These are phyloP conservation scores for Russula emetica DNA, from an alignment of 768 basidiomycete genomes.

Conservation along the genomic window DNA sequence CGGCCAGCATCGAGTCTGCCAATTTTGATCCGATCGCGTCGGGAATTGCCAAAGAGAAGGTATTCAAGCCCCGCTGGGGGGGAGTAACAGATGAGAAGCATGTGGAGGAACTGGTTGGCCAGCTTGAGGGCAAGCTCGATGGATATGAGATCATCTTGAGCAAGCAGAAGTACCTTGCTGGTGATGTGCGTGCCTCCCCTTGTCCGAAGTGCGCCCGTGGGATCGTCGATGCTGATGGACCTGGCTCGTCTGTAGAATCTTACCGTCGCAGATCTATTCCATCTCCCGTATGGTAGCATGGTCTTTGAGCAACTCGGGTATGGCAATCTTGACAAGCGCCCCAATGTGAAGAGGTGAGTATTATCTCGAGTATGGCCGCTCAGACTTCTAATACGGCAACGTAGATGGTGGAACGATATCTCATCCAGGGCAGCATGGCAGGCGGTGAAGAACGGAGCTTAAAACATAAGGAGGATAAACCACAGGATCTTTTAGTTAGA, in stretches of 20 bases:
- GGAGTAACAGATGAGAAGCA: neutral
- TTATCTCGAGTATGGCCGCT: neutral
- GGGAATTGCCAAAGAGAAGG: neutral
- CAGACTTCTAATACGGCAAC: neutral
- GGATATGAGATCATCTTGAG: slow-evolving; percentile 11
- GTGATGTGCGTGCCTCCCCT: slow-evolving; percentile 10
- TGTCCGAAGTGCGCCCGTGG: no score
- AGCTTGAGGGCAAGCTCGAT: slow-evolving; percentile 9
- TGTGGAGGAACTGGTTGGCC: neutral
- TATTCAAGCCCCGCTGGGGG: slow-evolving; percentile 6
- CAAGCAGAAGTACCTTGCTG: slow-evolving; percentile 24
- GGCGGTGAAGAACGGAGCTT: slow-evolving; percentile 15
- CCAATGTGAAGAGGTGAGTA: slow-evolving; percentile 14
- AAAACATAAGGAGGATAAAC: neutral
- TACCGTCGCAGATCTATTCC: slow-evolving; percentile 20
- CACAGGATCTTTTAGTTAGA: neutral
- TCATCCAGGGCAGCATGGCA: slow-evolving; percentile 13
- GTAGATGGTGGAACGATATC: slow-evolving; percentile 23
- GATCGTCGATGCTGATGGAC: neutral
- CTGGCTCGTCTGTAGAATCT: neutral
- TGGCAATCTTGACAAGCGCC: neutral
- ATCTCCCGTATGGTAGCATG: neutral
- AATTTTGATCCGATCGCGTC: slow-evolving; percentile 6
- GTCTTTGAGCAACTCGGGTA: neutral
- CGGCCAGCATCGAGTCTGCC: slow-evolving; percentile 31